Percentiles rank a stretch among this genome's conserved stretches.
These are phyloP conservation scores for Pseudogymnoascus pannorum DNA, from an alignment of 2,329 filamentous ascomycete species.

Conservation along the genomic window DNA sequence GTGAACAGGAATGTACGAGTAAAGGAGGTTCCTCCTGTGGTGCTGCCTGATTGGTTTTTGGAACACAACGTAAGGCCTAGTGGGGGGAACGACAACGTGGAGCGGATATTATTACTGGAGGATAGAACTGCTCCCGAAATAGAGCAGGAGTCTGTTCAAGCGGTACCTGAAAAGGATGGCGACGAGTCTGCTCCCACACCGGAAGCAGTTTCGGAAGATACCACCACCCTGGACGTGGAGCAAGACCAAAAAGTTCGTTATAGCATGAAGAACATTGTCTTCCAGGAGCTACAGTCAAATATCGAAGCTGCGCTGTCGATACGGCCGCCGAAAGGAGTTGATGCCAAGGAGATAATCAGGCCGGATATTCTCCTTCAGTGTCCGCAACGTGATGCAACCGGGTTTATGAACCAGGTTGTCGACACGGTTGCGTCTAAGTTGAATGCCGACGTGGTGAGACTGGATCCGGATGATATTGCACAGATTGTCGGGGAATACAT, in stretches of 20 bases:
- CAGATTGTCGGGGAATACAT: conserved; percentile 63
- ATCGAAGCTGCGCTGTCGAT: background rate
- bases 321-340: conserved; percentile 32
- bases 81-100: conserved; percentile 6
- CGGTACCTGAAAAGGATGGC: background rate
- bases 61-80: conserved; percentile 38
- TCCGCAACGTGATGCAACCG: conserved; percentile 46
- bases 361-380: conserved; percentile 54
- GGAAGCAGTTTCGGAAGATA: background rate
- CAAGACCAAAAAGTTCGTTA: background rate
- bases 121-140: background rate
- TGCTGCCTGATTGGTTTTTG: conserved; percentile 52
- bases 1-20: conserved; percentile 19
- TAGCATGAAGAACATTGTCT: conserved; percentile 1
- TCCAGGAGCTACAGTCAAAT: background rate
- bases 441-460: conserved; percentile 57
- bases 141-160: background rate
- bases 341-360: conserved; percentile 37
- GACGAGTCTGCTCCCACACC: background rate
- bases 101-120: background rate
- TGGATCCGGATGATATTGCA: conserved; percentile 64
- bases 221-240: background rate
- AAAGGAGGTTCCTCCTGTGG: conserved; percentile 40
- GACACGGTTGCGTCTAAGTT: conserved; percentile 54
- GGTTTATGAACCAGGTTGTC: conserved; percentile 53